Evolutionary conservation across 2,329 filamentous ascomycete species (phyloP).

Genomic region (Fusarium xylarioides): DNA sequence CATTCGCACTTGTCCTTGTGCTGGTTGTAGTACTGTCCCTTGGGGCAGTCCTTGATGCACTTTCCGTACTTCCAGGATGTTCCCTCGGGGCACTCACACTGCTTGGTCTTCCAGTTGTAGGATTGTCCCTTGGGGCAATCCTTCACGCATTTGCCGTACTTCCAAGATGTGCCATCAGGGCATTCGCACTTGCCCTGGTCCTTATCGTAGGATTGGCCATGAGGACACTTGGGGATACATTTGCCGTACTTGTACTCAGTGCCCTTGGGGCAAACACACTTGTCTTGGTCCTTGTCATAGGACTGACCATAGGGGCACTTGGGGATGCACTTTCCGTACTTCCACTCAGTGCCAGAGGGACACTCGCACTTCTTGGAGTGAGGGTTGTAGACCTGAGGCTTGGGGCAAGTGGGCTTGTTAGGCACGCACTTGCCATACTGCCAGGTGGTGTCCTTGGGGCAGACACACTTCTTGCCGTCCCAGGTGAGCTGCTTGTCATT

Average conservation of each 20-base stretch:
- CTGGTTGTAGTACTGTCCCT: constrained; percentile 6
- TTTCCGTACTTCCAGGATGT: constrained; percentile 10
- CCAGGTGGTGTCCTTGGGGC: not conserved
- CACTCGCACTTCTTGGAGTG: constrained; percentile 18
- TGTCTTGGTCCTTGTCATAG: not conserved
- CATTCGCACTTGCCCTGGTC: constrained; percentile 4
- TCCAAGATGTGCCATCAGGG: not conserved
- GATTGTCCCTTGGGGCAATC: constrained; percentile 8
- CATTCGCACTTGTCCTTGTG: constrained; percentile 7
- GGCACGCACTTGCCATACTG: constrained; percentile 18
- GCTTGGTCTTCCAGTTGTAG: not conserved
- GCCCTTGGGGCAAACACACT: constrained; percentile 14
- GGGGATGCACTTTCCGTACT: constrained; percentile 18
- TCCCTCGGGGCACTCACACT: not conserved
- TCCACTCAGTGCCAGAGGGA: not conserved
- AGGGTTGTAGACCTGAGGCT: constrained; percentile 5
- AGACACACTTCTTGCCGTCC: constrained; percentile 12
- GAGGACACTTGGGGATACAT: constrained; percentile 4
- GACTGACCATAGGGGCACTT: constrained; percentile 2
- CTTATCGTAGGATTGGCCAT: not conserved
- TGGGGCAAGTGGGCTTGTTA: not conserved
- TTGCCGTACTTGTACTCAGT: constrained; percentile 11
- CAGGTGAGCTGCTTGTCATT: constrained; percentile 7
- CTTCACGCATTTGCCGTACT: constrained; percentile 15
- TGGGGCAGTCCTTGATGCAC: constrained; percentile 12